phyloP scores from a whole-genome alignment of 1,139 yeast genomes.

The Diutina ranongensis region DNA sequence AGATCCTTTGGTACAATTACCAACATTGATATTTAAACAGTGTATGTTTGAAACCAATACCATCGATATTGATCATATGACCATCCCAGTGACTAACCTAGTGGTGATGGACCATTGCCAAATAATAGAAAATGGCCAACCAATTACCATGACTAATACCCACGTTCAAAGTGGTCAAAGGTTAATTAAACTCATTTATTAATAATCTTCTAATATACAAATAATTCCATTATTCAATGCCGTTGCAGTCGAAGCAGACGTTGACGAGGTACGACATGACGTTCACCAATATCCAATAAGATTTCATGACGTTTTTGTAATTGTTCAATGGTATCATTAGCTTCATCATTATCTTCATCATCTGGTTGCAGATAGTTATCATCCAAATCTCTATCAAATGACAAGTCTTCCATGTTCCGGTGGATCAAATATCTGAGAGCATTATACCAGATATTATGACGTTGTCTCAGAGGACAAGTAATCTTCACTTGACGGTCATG shows the following conservation, averaged over 20 bases:
- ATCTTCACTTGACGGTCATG: slow-evolving; percentile 59
- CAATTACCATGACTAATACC: not conserved
- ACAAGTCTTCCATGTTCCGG: slow-evolving; percentile 52
- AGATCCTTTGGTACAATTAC: not conserved
- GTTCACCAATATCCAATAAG: slow-evolving; percentile 5
- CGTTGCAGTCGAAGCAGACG: not conserved
- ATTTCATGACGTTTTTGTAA: slow-evolving; percentile 4
- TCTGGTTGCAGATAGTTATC: not conserved
- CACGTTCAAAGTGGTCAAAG: not conserved
- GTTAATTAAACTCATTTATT: too few species aligned
- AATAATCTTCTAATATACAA: not conserved
- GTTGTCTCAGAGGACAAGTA: slow-evolving; percentile 78
- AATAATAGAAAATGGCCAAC: not conserved
- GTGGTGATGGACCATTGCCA: not conserved
- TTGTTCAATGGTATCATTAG: slow-evolving; percentile 1
- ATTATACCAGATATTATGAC: slow-evolving; percentile 89
- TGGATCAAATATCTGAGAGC: slow-evolving; percentile 69
- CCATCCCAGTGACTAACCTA: not conserved
- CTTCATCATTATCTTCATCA: not conserved
- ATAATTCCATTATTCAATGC: not conserved
- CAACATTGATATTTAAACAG: not conserved
- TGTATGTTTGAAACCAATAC: not conserved
- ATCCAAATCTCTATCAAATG: slow-evolving; percentile 17
- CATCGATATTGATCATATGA: not conserved
- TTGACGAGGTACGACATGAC: not conserved